A percentile compares a stretch with the other conserved stretches of the same genome.
These are phyloP conservation scores for Emydomyces testavorans DNA, from an alignment of 2,329 filamentous ascomycete species.

Conservation along the genomic window DNA sequence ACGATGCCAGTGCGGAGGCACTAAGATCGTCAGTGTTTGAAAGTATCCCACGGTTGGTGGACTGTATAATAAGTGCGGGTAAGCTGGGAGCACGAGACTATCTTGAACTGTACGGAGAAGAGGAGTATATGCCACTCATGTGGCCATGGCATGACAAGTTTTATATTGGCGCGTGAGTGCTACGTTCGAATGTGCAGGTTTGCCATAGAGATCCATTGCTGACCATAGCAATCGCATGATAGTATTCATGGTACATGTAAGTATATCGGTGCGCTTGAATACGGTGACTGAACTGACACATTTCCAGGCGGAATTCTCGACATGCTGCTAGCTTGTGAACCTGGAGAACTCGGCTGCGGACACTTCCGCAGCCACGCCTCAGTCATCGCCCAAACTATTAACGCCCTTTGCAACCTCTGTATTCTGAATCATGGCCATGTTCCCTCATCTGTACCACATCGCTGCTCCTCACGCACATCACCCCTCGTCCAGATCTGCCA, in stretches of 20 bases:
- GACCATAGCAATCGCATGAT: neutral
- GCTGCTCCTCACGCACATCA: slow-evolving; percentile 18
- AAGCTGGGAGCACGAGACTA: slow-evolving; percentile 25
- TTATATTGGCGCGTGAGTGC: slow-evolving; percentile 30
- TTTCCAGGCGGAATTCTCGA: slow-evolving; percentile 29
- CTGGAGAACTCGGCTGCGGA: slow-evolving; percentile 23
- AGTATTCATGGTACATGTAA: slow-evolving; percentile 20
- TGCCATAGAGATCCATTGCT: neutral
- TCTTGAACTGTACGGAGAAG: slow-evolving; percentile 22
- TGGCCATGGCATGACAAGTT: slow-evolving; percentile 31
- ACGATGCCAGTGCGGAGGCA: slow-evolving; percentile 16
- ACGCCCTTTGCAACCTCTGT: slow-evolving; percentile 27
- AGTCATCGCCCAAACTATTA: slow-evolving; percentile 29
- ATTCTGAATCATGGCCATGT: slow-evolving; percentile 30
- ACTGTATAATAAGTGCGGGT: slow-evolving; percentile 27
- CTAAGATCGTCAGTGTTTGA: slow-evolving; percentile 21
- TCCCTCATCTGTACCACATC: slow-evolving; percentile 28
- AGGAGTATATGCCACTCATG: slow-evolving; percentile 31
- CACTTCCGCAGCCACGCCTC: slow-evolving; percentile 20
- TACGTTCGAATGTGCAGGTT: neutral
- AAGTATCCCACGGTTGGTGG: slow-evolving; percentile 24
- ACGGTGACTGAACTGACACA: neutral
- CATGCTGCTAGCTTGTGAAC: slow-evolving; percentile 27
- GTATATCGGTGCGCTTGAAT: neutral
- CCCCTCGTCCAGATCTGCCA: slow-evolving; percentile 35